Conservation (phyloP, 2,329 filamentous ascomycete species). For the Exophiala lecanii-corni region DNA sequence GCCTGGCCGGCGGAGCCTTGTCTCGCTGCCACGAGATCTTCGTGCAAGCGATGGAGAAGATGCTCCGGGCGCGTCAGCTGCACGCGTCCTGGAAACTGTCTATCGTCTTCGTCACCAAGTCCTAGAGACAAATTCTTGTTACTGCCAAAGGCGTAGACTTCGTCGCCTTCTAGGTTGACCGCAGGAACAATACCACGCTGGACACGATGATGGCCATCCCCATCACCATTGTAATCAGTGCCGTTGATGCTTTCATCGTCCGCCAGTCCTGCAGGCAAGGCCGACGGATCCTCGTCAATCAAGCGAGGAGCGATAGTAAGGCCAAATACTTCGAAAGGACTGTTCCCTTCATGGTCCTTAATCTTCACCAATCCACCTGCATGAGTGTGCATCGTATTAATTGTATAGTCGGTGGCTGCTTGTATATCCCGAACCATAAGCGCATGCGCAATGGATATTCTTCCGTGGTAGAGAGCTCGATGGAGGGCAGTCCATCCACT, state of each 20-base stretch:
- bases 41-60: constrained; percentile 68
- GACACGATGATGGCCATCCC: constrained; percentile 29
- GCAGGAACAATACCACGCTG: constrained; percentile 31
- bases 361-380: constrained; percentile 81
- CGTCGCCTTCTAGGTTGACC: constrained; percentile 61
- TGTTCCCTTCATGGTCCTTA: constrained; percentile 92
- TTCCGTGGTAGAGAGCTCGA: constrained; percentile 82
- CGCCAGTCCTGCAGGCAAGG: constrained; percentile 24
- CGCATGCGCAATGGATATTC: constrained; percentile 76
- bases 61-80: constrained; percentile 70
- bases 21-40: constrained; percentile 53
- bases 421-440: constrained; percentile 73
- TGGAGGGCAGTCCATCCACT: constrained; percentile 96
- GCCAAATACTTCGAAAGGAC: constrained; percentile 88
- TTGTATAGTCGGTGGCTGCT: constrained; percentile 59
- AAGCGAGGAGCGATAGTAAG: constrained; percentile 77
- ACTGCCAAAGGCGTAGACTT: constrained; percentile 90
- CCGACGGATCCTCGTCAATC: constrained; percentile 40
- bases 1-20: constrained; percentile 30
- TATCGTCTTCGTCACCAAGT: constrained; percentile 91
- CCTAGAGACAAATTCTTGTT: constrained; percentile 93
- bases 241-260: constrained; percentile 29
- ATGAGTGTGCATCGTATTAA: constrained; percentile 51
- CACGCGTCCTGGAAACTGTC: constrained; percentile 86
- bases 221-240: constrained; percentile 46